These are phyloP conservation scores for Mycena vitilis DNA, from an alignment of 768 basidiomycete genomes.

Conservation along the genomic window DNA sequence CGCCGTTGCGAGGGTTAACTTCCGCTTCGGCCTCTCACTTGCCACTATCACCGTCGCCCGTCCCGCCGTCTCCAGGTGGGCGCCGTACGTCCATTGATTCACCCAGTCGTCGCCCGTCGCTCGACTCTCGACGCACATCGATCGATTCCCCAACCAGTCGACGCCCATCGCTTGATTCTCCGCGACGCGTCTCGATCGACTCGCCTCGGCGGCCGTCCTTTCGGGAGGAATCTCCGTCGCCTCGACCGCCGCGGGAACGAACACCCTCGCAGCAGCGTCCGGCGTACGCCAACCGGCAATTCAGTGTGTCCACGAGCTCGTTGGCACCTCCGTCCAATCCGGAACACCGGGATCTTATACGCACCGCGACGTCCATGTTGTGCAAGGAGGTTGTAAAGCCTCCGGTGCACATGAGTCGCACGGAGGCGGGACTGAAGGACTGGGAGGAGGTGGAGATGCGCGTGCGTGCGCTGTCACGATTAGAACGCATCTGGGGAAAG, in stretches of 20 bases:
- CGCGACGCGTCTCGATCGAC: slow-evolving; percentile 50
- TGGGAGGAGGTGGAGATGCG: slow-evolving; percentile 84
- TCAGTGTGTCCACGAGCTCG: slow-evolving; percentile 71
- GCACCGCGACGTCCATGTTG: slow-evolving; percentile 70
- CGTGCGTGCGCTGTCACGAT: slow-evolving; percentile 66
- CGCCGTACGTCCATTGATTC: slow-evolving; percentile 54
- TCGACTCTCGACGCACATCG: slow-evolving; percentile 44
- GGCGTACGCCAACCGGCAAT: slow-evolving; percentile 61
- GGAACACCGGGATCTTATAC: slow-evolving; percentile 75
- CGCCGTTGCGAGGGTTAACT: slow-evolving; percentile 56
- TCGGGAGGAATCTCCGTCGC: slow-evolving; percentile 57
- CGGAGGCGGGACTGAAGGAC: slow-evolving; percentile 62
- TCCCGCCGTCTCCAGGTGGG: slow-evolving; percentile 40
- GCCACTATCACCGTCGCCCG: slow-evolving; percentile 51
- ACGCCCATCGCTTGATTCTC: slow-evolving; percentile 44
- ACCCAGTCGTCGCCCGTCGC: slow-evolving; percentile 46
- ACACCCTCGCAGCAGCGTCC: slow-evolving; percentile 63
- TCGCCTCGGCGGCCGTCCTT: slow-evolving; percentile 47
- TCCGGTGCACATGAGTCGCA: slow-evolving; percentile 64
- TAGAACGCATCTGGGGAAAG: slow-evolving; percentile 84
- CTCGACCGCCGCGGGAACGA: slow-evolving; percentile 49
- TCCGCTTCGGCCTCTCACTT: slow-evolving; percentile 66
- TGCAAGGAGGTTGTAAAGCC: slow-evolving; percentile 76
- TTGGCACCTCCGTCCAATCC: slow-evolving; percentile 61
- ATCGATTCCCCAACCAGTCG: slow-evolving; percentile 29